phyloP scores from a whole-genome alignment of 2,329 filamentous ascomycete species.

The Penicillium corylophilum region DNA sequence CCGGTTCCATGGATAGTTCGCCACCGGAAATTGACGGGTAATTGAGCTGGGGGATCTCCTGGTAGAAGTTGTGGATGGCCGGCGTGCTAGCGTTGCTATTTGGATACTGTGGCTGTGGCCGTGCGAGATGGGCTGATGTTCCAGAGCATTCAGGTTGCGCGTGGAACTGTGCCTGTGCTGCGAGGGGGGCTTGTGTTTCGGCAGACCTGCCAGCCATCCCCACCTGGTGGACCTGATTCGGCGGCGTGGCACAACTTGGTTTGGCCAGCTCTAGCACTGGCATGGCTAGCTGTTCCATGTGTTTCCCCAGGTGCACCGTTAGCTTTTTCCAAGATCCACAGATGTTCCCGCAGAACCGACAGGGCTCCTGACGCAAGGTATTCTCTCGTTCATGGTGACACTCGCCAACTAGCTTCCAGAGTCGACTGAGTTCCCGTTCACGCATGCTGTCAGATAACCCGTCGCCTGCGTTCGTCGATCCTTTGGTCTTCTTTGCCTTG shows the following conservation, averaged over 20 bases:
- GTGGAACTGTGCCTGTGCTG: constrained; percentile 3
- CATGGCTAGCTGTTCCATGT: constrained; percentile 89
- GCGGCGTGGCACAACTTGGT: constrained; percentile 38
- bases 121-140: constrained; percentile 5
- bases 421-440: constrained; percentile 55
- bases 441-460: constrained; percentile 26
- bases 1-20: constrained; percentile 30
- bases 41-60: constrained; percentile 12
- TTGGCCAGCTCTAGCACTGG: constrained; percentile 63
- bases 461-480: constrained; percentile 39
- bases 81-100: constrained; percentile 10
- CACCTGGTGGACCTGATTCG: constrained; percentile 10
- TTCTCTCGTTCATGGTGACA: constrained; percentile 69
- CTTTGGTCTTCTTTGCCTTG: constrained; percentile 70
- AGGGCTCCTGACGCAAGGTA: constrained; percentile 73
- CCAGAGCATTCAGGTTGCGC: constrained; percentile 4
- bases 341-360: constrained; percentile 79
- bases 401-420: constrained; percentile 74
- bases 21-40: constrained; percentile 26
- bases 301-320: constrained; percentile 87
- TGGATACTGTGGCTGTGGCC: constrained; percentile 15
- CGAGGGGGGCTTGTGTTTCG: not conserved
- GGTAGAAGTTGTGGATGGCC: constrained; percentile 6
- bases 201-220: not conserved
- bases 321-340: constrained; percentile 89